Evolutionary conservation across 352 stramenopile species (phyloP).

Genomic region (Blastocystis sp.): DNA sequence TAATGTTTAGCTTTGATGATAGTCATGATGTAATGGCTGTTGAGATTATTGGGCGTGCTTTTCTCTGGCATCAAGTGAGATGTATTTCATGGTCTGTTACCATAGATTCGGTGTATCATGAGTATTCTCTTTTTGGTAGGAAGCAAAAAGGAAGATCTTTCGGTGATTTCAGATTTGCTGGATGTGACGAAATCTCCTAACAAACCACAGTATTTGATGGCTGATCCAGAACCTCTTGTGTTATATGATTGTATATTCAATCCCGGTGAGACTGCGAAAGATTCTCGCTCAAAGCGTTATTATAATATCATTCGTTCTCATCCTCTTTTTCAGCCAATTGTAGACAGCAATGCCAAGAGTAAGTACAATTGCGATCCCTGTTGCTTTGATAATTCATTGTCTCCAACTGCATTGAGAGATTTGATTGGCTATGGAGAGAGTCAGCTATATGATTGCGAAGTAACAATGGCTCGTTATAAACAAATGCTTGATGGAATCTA

Average conservation of each 20-base stretch:
- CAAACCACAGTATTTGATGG: slow-evolving; percentile 65
- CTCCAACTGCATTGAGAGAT: background rate
- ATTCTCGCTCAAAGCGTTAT: background rate
- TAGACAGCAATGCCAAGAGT: background rate
- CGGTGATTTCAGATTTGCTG: slow-evolving; percentile 13
- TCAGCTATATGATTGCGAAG: background rate
- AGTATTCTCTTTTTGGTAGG: slow-evolving; percentile 51
- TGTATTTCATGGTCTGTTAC: background rate
- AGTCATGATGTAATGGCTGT: slow-evolving; percentile 51
- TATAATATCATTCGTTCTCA: slow-evolving; percentile 15
- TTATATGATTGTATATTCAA: slow-evolving; percentile 64
- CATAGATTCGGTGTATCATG: slow-evolving; percentile 66
- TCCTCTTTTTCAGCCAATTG: background rate
- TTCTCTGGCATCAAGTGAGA: slow-evolving; percentile 64
- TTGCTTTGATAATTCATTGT: slow-evolving; percentile 4
- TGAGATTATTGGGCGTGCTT: slow-evolving; percentile 52
- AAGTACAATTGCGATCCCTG: slow-evolving; percentile 49
- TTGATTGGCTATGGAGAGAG: background rate
- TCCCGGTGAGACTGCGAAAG: background rate
- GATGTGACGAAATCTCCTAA: slow-evolving; percentile 41
- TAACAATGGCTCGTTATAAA: background rate
- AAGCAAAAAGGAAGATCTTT: slow-evolving; percentile 11
- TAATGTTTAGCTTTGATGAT: background rate
- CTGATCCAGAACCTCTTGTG: slow-evolving; percentile 45
- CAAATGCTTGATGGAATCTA: slow-evolving; percentile 9